Evolutionary conservation across 2,329 filamentous ascomycete genomes (phyloP).

Genomic region (Verticillium nubilum): DNA sequence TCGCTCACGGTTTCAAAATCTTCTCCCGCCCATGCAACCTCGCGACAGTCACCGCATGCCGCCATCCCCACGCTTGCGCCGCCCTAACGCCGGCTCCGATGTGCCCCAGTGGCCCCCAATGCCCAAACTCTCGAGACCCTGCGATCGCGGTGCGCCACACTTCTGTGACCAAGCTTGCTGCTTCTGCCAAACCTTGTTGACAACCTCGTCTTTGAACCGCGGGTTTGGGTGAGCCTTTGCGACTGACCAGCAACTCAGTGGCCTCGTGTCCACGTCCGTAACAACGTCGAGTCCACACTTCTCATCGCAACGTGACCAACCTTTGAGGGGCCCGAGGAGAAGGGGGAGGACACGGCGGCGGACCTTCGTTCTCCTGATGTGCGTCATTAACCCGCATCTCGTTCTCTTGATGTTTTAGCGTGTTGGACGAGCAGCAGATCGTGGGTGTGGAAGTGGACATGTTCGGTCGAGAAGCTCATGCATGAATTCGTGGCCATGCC

Average conservation of each 20-base stretch:
- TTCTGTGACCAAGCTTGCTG: background rate
- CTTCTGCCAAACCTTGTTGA: background rate
- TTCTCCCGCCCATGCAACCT: slow-evolving; percentile 19
- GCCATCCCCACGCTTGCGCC: slow-evolving; percentile 18
- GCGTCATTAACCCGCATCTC: slow-evolving; percentile 2
- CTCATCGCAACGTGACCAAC: background rate
- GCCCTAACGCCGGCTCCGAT: slow-evolving; percentile 9
- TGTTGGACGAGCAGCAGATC: slow-evolving; percentile 18
- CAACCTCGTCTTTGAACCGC: background rate
- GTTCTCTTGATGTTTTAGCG: slow-evolving; percentile 13
- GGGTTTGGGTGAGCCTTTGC: background rate
- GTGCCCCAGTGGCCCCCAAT: background rate
- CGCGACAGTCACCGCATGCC: slow-evolving; percentile 27
- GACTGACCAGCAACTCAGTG: background rate
- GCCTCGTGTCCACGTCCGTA: background rate
- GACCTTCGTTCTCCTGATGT: background rate
- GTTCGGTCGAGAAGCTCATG: slow-evolving; percentile 28
- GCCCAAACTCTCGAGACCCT: slow-evolving; percentile 3
- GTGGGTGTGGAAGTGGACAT: slow-evolving; percentile 19
- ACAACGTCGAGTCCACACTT: background rate
- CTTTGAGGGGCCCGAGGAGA: background rate
- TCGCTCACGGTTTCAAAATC: slow-evolving; percentile 2
- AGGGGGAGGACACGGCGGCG: background rate
- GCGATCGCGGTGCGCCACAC: background rate
- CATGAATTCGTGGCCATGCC: slow-evolving; percentile 40